Evolutionary conservation across 371 early-diverging fungal genomes (phyloP).

Genomic region (Haplosporangium sp.): DNA sequence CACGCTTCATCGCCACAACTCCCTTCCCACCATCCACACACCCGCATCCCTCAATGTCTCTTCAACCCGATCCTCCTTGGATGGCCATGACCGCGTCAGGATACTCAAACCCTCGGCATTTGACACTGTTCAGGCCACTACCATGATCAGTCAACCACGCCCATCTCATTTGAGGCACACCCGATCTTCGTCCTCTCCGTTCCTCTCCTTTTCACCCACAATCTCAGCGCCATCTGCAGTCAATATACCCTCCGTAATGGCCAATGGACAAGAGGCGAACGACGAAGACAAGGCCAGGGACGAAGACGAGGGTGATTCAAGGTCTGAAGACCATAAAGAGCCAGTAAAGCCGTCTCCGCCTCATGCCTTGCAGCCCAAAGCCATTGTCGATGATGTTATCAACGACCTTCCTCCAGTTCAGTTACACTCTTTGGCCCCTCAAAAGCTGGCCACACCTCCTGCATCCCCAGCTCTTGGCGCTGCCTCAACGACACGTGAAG

Average conservation of each 20-base stretch:
- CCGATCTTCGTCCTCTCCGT: slow-evolving; percentile 19
- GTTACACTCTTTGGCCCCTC: background rate
- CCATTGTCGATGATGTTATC: no score
- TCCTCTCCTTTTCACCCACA: slow-evolving; percentile 1
- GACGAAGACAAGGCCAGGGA: slow-evolving; percentile 5
- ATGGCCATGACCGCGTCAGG: slow-evolving; percentile 26
- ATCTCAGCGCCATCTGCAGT: slow-evolving; percentile 2
- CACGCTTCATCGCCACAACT: slow-evolving; percentile 12
- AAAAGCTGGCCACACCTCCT: slow-evolving; percentile 4
- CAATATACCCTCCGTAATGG: slow-evolving; percentile 23
- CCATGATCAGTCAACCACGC: slow-evolving; percentile 40
- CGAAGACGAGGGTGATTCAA: background rate
- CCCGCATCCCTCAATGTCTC: background rate
- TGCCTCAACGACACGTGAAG: background rate
- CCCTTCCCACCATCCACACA: slow-evolving; percentile 19
- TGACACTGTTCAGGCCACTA: slow-evolving; percentile 28
- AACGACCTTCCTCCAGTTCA: background rate
- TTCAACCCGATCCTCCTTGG: slow-evolving; percentile 28
- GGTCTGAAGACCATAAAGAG: slow-evolving; percentile 5
- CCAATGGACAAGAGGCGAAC: background rate
- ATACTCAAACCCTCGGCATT: slow-evolving; percentile 19
- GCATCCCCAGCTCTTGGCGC: slow-evolving; percentile 3
- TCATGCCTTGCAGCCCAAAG: background rate
- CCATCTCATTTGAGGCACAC: slow-evolving; percentile 26
- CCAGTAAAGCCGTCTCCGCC: background rate